A percentile compares a stretch with the other conserved stretches of the same genome.
These are phyloP conservation scores for Xerophyta viscosa DNA, from an alignment of 106 monocot species.

Conservation along the genomic window DNA sequence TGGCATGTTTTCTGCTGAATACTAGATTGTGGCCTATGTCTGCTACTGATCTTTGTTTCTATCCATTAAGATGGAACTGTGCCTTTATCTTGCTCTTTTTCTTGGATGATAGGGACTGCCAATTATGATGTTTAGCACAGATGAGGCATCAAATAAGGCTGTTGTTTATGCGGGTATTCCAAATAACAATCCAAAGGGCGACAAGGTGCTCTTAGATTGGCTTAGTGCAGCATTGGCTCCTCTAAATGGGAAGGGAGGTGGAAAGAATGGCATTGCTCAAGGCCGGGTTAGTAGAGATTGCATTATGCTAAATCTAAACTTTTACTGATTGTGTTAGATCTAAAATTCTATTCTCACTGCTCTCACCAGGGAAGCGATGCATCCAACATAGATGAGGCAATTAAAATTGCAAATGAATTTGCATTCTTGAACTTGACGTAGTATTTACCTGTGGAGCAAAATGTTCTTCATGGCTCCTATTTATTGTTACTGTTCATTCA, in stretches of 20 bases:
- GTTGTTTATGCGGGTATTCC: constrained; percentile 81
- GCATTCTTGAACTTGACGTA: constrained; percentile 4
- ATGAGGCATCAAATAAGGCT: constrained; percentile 68
- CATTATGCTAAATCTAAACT: too few species aligned
- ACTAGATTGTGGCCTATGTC: too few species aligned
- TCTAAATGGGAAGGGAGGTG: constrained; percentile 84
- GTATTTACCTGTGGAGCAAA: neutral
- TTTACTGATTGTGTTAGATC: neutral
- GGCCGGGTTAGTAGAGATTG: constrained; percentile 56
- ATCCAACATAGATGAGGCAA: constrained; percentile 4
- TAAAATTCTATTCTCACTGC: neutral
- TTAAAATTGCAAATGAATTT: constrained; percentile 1
- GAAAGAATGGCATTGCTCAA: constrained; percentile 83
- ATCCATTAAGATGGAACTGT: too few species aligned
- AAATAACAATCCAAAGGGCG: constrained; percentile 26
- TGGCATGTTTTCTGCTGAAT: too few species aligned
- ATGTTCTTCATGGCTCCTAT: neutral
- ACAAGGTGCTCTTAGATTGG: constrained; percentile 56
- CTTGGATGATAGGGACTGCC: constrained; percentile 77
- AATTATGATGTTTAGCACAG: constrained; percentile 76
- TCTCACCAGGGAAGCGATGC: constrained; percentile 17
- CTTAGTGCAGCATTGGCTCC: constrained; percentile 62
- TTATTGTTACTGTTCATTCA: constrained; percentile 25
- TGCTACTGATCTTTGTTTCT: too few species aligned
- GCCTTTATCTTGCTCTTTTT: too few species aligned